Percentiles rank a stretch among this genome's conserved stretches.
These are phyloP conservation scores for Suillus weaverae DNA, from an alignment of 768 basidiomycete species.

Conservation along the genomic window DNA sequence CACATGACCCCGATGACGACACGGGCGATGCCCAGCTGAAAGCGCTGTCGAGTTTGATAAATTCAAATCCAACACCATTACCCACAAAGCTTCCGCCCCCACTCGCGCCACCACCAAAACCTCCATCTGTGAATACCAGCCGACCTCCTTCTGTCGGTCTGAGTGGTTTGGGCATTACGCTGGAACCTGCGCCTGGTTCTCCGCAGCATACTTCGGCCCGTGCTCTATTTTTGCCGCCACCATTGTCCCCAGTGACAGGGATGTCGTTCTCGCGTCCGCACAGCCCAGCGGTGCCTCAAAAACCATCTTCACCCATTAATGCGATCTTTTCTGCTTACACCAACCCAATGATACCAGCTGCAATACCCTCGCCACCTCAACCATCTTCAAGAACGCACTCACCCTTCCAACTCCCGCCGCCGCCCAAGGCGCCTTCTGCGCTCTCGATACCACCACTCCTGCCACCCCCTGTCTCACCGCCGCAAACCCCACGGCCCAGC, in stretches of 20 bases:
- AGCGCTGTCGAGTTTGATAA: conserved; percentile 42
- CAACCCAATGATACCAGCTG: conserved; percentile 10
- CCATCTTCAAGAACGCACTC: conserved; percentile 19
- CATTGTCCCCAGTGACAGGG: conserved; percentile 34
- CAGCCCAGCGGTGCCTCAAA: conserved; percentile 14
- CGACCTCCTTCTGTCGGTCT: conserved; percentile 12
- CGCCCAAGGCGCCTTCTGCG: conserved; percentile 22
- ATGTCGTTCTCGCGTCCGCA: conserved; percentile 17
- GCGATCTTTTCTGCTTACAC: conserved; percentile 10
- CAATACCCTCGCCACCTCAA: conserved; percentile 19
- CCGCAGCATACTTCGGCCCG: conserved; percentile 5
- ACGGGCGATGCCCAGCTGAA: conserved; percentile 35
- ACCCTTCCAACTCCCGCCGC: conserved; percentile 25
- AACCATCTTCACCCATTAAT: conserved; percentile 3
- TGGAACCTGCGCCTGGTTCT: conserved; percentile 2
- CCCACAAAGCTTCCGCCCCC: conserved; percentile 49
- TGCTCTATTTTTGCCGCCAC: conserved; percentile 19
- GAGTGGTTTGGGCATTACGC: conserved; percentile 5
- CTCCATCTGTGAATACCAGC: conserved; percentile 22
- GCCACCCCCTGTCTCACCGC: conserved; percentile 30
- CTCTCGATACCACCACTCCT: conserved; percentile 29
- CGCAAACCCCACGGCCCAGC: conserved; percentile 32
- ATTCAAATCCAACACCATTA: conserved; percentile 39
- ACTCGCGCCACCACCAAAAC: conserved; percentile 35
- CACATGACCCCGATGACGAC: conserved; percentile 40